Conservation (phyloP, 352 stramenopile species). For the Pythium grandisporangium region DNA sequence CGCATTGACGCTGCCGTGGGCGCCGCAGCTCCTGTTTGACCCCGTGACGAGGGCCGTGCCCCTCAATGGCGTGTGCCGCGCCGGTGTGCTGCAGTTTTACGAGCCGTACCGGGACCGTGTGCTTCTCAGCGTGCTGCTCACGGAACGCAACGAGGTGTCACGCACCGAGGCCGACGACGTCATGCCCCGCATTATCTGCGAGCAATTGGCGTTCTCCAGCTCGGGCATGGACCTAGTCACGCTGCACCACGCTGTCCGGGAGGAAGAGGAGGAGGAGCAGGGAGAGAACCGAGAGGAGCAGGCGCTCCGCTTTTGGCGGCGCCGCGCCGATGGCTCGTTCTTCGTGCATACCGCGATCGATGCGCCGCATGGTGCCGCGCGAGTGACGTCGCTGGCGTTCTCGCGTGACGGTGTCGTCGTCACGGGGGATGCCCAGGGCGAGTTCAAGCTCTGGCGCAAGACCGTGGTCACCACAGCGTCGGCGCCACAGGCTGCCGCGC, state of each 20-base stretch:
- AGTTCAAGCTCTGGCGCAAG: constrained; percentile 82
- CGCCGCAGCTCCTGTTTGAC: constrained; percentile 51
- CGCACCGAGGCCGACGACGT: constrained; percentile 59
- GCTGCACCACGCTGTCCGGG: constrained; percentile 27
- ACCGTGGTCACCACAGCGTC: constrained; percentile 8
- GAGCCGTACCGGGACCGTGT: constrained; percentile 75
- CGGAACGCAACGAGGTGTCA: constrained; percentile 80
- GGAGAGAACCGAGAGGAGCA: constrained; percentile 31
- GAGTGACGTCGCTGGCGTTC: constrained; percentile 46
- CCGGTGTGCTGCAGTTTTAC: constrained; percentile 74
- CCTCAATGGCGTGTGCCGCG: constrained; percentile 50
- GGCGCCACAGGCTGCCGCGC: not conserved
- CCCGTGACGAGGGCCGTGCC: constrained; percentile 46
- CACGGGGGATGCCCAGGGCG: constrained; percentile 50
- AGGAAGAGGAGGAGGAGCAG: constrained; percentile 1
- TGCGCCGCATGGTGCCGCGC: constrained; percentile 46
- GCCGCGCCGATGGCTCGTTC: constrained; percentile 64
- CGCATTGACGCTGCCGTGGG: constrained; percentile 30
- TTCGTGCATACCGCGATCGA: constrained; percentile 79
- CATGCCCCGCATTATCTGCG: constrained; percentile 36
- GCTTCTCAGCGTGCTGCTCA: constrained; percentile 54
- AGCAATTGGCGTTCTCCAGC: constrained; percentile 43
- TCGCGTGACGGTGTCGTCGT: constrained; percentile 42
- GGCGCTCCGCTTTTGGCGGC: constrained; percentile 68
- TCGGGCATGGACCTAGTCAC: constrained; percentile 45